phyloP scores from a whole-genome alignment of 768 basidiomycete genomes.

The Glaciozyma antarctica region DNA sequence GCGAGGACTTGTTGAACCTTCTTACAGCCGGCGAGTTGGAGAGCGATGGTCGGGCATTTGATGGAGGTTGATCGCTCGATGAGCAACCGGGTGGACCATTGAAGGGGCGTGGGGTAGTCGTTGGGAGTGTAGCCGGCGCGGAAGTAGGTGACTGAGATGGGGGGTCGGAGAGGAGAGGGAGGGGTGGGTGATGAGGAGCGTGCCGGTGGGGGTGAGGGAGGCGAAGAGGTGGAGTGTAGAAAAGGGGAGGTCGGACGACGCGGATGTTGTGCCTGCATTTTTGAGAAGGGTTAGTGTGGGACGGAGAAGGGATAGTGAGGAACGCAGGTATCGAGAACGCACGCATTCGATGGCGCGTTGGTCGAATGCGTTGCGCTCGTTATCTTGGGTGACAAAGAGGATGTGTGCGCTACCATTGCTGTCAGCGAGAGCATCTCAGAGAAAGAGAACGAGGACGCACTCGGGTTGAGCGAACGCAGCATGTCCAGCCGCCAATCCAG shows the following conservation, averaged over 20 bases:
- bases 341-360: constrained; percentile 83
- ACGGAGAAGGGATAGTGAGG: not conserved
- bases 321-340: constrained; percentile 60
- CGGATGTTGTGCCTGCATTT: constrained; percentile 58
- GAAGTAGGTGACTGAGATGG: constrained; percentile 84
- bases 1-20: constrained; percentile 86
- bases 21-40: constrained; percentile 93
- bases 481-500: constrained; percentile 72
- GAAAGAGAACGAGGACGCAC: not conserved
- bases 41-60: constrained; percentile 81
- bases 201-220: constrained; percentile 42
- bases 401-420: constrained; percentile 47
- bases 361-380: constrained; percentile 90
- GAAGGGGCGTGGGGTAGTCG: constrained; percentile 58
- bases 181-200: constrained; percentile 31
- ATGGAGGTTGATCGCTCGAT: constrained; percentile 76
- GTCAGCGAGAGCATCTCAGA: not conserved
- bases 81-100: constrained; percentile 64
- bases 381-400: constrained; percentile 78
- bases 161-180: constrained; percentile 43
- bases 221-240: constrained; percentile 56
- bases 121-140: constrained; percentile 76
- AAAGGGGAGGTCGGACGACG: constrained; percentile 45
- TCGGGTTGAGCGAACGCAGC: constrained; percentile 49
- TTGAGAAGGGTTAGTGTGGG: constrained; percentile 6